Base-by-base conservation (phyloP, 345 rosid species). In the Aquilaria malaccensis region DNA sequence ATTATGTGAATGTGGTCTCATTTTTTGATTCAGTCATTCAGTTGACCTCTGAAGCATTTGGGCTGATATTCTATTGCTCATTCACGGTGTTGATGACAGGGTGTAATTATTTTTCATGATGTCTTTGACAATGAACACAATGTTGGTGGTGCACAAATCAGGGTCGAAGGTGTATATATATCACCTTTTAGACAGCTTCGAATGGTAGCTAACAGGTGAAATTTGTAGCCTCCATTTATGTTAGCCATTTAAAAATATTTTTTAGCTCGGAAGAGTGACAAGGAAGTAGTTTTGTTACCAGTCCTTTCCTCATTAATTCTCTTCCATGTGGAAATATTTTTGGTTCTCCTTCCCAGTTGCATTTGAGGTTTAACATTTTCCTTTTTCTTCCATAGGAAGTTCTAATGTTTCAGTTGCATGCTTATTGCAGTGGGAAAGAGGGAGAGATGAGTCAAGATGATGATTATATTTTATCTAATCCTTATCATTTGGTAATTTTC, bases 171-270 rank as follows among this genome's bases (percentile, higher is more conserved):
- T 80, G 99, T 94, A 58, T 94, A 94, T 80, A 94, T 94, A 72
- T 94, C 96, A 97, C 99, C 99, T 51, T 94, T 94, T 76, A 86
- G 88, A 80, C 99, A 94, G 69, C 99, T 94, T 58, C 95, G 97
- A 45, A 76, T 94, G 88, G 91, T 90, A 50, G 92, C 96, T 60
- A 82, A 80, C 81, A 94, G 99, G 99, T 94, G 81, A 50, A 61
- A 49, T 22, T 55, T 30, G 58, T 22, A n/a, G 43, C 50, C 30
- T 50, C 45, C 30, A 10, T 50, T 22, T 9, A 37, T 65, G 46
- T 63, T 46, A 56, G 45, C 52, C 60, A 31, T 11, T 46, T 32
- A 12, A 49, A 49, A 33, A 55, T 37, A 5, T 49, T 48, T 47
- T 65, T 49, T 37, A 57, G 48, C 45, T 43, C 37, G 51, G 22